A percentile compares a stretch with the other conserved stretches of the same genome.
Evolutionary conservation across 1,139 yeast genomes (phyloP).

Genomic region (Debaryomyces udenii): DNA sequence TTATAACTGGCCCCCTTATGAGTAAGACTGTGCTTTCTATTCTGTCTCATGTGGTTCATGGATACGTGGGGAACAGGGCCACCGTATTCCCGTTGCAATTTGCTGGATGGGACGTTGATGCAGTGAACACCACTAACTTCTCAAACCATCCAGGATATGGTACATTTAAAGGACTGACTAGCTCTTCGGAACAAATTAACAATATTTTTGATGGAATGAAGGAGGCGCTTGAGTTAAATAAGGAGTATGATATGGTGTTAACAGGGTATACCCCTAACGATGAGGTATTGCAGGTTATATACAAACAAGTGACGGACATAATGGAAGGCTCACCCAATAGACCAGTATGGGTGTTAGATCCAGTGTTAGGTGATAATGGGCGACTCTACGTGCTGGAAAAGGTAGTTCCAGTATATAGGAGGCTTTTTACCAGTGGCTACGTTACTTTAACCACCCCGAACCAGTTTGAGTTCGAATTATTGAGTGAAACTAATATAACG

Average conservation of each 20-base stretch:
- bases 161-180: conserved; percentile 20
- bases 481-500: conserved; percentile 27
- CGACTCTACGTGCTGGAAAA: conserved; percentile 37
- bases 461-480: conserved; percentile 43
- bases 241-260: conserved; percentile 59
- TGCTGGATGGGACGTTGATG: conserved; percentile 85
- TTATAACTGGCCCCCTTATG: conserved; percentile 7
- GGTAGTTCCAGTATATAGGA: conserved; percentile 33
- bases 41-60: conserved; percentile 85
- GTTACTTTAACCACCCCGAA: conserved; percentile 43
- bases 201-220: conserved; percentile 29
- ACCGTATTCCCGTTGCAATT: conserved; percentile 79
- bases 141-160: conserved; percentile 89
- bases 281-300: conserved; percentile 51
- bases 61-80: conserved; percentile 83
- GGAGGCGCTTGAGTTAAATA: conserved; percentile 25
- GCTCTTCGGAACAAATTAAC: conserved; percentile 21
- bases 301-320: conserved; percentile 34
- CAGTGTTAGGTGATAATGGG: conserved; percentile 47
- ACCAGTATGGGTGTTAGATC: conserved; percentile 41
- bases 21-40: conserved; percentile 36
- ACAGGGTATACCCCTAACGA: conserved; percentile 76
- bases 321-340: conserved; percentile 13
- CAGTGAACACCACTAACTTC: conserved; percentile 74
- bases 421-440: conserved; percentile 28